Evolutionary conservation across 1,139 yeast species (phyloP), one percentile per base, ranked within the genome.

Genomic region (Scheffersomyces cryptocercus): DNA sequence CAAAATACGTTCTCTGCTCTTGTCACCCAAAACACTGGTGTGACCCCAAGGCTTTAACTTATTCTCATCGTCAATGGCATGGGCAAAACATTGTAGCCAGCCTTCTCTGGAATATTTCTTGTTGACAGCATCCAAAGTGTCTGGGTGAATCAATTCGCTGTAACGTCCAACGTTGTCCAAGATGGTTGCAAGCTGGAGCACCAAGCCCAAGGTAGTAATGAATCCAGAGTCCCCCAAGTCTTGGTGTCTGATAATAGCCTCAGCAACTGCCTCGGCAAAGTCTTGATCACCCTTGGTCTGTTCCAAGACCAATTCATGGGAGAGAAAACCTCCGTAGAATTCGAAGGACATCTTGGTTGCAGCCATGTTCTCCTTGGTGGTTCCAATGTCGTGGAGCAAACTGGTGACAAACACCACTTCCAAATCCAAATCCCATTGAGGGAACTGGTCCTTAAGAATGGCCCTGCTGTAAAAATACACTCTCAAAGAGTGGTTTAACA

Each of bases 281-380:
- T 63, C 67, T 35, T 53, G 48, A 46, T 67, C 47, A 5, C 59
- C 61, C 10, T 47, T 39, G 6, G 69, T 59, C 28, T 58, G 52
- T 16, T 56, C 40, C 37, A 62, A 50, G 1, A 68, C 47, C 47
- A 67, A 55, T 12, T 67, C 70, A 13, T 68, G 50, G 3, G 72
- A 58, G 35, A 68, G 40, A 12, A 67, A 47, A 3, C 73, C 74
- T 3, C 74, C 74, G 45, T 62, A 67, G 44, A 66, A 66, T 46
- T 68, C 74, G 52, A 68, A 68, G 24, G 73, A 68, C 59, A 68
- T 54, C 45, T 68, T 66, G 31, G 74, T 68, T 15, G 64, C 64
- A 11, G 49, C 49, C 70, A 68, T 65, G 42, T 68, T 67, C 41
- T 65, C 61, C 30, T 59, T 60, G 13, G 72, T 68, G 39, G 73